Base-by-base conservation (phyloP, 345 rosid species). In the Abelmoschus esculentus region DNA sequence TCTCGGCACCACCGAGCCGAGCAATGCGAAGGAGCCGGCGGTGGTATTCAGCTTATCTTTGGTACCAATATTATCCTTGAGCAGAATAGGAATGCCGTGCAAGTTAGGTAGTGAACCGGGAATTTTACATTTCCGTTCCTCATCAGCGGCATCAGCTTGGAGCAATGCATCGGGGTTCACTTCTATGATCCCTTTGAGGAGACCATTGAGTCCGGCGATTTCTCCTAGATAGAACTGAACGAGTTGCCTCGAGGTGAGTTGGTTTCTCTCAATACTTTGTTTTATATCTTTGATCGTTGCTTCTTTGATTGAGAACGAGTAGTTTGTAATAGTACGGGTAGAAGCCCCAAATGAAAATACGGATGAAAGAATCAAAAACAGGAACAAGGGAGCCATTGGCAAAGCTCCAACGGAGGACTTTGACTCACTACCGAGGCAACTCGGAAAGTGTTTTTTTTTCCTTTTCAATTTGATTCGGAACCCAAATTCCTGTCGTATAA, bases 41-140 rank as follows among this genome's bases (percentile, higher is more conserved):
- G 93, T 86, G 2, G 93, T 90, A 79, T 85, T 88, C 75, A 90
- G 74, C 79, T 75, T 79, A 42, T 87, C 90, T 50, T 85, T 84
- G 31, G 96, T 86, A 11, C 78, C 91, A 9, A 88, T 86, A 38
- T 71, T 83, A 31, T 92, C 96, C 78, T 92, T 90, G 67, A 90
- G 82, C 26, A 87, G 72, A 34, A 92, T 7, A 0, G 93, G 96
- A 76, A 90, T 80, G 14, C 91, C 96, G 29, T 85, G 95, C 75
- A 92, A 74, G 60, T 68, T 65, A 63, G 70, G 42, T 56, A 58
- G 34, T 4, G 77, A 72, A 1, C 77, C 63, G 2, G 73, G 15
- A 1, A 68, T 67, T 53, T 74, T 79, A 4, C 50, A 61, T 49
- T 68, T 74, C 0, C 89, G 83, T 67, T 92, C 83, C 14, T 31